phyloP scores from a whole-genome alignment of 2,329 filamentous ascomycete species.

The Trichoderma sp. region DNA sequence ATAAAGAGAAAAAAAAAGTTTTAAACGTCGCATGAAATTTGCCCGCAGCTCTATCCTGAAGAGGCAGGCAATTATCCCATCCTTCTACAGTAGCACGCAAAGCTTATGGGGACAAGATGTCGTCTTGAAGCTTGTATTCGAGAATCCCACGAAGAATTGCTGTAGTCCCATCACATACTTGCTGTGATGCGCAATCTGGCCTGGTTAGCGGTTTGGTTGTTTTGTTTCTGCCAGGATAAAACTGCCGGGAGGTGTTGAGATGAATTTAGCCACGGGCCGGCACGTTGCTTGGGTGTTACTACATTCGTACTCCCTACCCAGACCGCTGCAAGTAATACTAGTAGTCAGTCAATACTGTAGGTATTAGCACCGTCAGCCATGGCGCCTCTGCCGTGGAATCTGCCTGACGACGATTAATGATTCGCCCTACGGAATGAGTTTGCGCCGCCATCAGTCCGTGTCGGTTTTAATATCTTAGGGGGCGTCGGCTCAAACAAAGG shows the following conservation, averaged over 20 bases:
- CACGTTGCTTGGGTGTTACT: not conserved
- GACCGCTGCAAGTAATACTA: too few species aligned
- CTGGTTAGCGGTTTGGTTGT: not conserved
- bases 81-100: not conserved
- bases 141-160: not conserved
- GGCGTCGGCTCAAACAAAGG: not conserved
- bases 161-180: not conserved
- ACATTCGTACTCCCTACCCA: not conserved
- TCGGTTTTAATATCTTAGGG: not conserved
- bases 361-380: not conserved
- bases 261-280: constrained; percentile 13
- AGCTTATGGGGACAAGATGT: not conserved
- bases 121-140: not conserved
- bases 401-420: not conserved
- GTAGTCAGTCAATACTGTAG: too few species aligned
- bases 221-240: not conserved
- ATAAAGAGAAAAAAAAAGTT: not conserved
- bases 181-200: not conserved
- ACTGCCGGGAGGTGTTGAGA: not conserved
- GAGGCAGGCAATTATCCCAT: constrained; percentile 9
- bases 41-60: not conserved
- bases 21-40: constrained; percentile 5
- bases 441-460: not conserved
- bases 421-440: not conserved
- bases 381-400: not conserved